Conservation (phyloP, 345 rosid species). For the Bruguiera gymnorhiza region DNA sequence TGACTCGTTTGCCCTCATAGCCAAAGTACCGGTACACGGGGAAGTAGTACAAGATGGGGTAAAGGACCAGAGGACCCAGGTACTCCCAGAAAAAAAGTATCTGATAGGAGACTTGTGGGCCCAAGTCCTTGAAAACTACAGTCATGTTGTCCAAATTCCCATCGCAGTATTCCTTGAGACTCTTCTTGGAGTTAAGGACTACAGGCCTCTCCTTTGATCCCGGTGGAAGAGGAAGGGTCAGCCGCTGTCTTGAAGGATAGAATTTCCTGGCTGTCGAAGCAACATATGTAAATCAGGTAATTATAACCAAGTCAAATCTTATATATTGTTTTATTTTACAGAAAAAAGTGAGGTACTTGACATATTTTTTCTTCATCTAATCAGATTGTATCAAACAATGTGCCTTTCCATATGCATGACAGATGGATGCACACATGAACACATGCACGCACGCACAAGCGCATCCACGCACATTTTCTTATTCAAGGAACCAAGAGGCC, state of each 20-base stretch:
- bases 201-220: constrained; percentile 78
- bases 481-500: not conserved
- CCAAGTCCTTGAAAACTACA: constrained; percentile 85
- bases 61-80: constrained; percentile 82
- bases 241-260: constrained; percentile 95
- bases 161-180: constrained; percentile 67
- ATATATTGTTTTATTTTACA: not conserved
- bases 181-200: constrained; percentile 61
- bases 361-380: too few species aligned
- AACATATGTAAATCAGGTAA: constrained; percentile 16
- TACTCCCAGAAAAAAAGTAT: constrained; percentile 96
- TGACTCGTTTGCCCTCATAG: constrained; percentile 51
- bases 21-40: constrained; percentile 79
- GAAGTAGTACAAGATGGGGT: constrained; percentile 84
- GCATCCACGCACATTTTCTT: not conserved
- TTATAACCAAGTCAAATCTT: constrained; percentile 4
- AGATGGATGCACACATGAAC: too few species aligned
- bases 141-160: constrained; percentile 55
- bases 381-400: too few species aligned
- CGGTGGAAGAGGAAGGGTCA: constrained; percentile 69
- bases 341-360: too few species aligned
- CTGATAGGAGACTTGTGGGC: constrained; percentile 91
- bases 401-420: too few species aligned
- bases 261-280: constrained; percentile 66
- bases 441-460: not conserved